Conservation (phyloP, 2,329 filamentous ascomycete species). For the Fusarium tupiense region DNA sequence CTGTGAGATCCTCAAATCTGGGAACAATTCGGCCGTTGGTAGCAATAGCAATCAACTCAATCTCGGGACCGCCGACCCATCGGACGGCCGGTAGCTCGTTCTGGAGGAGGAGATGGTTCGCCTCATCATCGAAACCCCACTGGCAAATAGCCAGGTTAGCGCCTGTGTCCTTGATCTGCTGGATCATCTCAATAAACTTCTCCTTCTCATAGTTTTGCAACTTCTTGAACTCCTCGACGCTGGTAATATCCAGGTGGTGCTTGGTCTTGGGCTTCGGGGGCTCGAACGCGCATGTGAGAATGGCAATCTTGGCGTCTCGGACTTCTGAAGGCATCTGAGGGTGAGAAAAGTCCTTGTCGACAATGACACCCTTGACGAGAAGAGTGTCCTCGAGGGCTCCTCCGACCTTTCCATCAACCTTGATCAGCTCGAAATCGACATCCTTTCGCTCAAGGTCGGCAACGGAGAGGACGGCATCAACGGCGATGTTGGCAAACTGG, state of each 20-base stretch:
- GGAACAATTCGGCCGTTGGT: slow-evolving; percentile 98
- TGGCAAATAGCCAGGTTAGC: slow-evolving; percentile 98
- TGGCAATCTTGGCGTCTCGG: slow-evolving; percentile 94
- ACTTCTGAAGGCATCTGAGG: slow-evolving; percentile 99
- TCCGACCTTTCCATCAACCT: slow-evolving; percentile 98
- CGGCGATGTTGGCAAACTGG: slow-evolving; percentile 96
- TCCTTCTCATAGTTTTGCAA: slow-evolving; percentile 93
- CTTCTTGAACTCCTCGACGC: slow-evolving; percentile 98
- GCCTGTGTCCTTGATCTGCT: slow-evolving; percentile 96
- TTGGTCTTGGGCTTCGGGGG: slow-evolving; percentile 99
- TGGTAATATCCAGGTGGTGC: slow-evolving; percentile 98
- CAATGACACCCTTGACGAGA: slow-evolving; percentile 95
- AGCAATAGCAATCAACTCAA: slow-evolving; percentile 97
- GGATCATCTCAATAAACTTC: slow-evolving; percentile 98
- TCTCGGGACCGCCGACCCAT: slow-evolving; percentile 98
- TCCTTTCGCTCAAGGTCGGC: slow-evolving; percentile 96
- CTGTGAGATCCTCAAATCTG: slow-evolving; percentile 91
- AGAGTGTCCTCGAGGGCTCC: slow-evolving; percentile 92
- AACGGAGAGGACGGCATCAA: slow-evolving; percentile 95
- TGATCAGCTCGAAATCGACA: slow-evolving; percentile 98
- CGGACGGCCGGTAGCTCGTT: slow-evolving; percentile 95
- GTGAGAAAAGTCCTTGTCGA: slow-evolving; percentile 99
- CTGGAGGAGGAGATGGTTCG: slow-evolving; percentile 95
- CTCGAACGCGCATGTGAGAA: slow-evolving; percentile 97
- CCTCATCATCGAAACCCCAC: slow-evolving; percentile 99